These are phyloP conservation scores for Solanum clarkiae DNA, from an alignment of 257 asterid genomes.

Conservation along the genomic window DNA sequence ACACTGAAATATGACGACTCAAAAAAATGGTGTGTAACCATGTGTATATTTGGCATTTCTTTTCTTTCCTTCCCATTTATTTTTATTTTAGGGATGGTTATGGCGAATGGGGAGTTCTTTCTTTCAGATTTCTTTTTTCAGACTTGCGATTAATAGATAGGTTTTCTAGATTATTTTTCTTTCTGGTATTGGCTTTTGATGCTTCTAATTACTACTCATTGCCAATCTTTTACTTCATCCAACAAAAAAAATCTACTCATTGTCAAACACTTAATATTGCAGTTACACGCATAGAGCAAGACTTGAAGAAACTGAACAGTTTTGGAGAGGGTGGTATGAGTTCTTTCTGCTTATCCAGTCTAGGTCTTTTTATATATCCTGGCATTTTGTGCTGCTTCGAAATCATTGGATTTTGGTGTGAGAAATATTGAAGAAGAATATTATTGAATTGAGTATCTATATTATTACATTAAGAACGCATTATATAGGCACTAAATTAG, in stretches of 20 bases:
- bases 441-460: no score
- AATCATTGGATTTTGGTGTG: neutral
- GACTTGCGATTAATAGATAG: neutral
- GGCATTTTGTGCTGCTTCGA: neutral
- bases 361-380: neutral
- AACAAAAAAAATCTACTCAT: neutral
- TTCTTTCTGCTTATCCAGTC: neutral
- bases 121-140: neutral
- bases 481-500: no score
- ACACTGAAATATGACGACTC: conserved; percentile 70
- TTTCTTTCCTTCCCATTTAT: neutral
- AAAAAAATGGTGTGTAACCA: conserved; percentile 58
- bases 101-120: neutral
- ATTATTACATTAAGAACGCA: no score
- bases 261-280: conserved; percentile 8
- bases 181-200: neutral
- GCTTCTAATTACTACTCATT: neutral
- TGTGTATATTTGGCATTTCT: neutral
- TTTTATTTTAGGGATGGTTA: neutral
- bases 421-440: no score
- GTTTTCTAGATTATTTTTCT: neutral
- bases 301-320: conserved; percentile 82
- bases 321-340: conserved; percentile 90
- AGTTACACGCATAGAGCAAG: conserved; percentile 83
- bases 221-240: no score